Evolutionary conservation across 2,329 filamentous ascomycete genomes (phyloP).

Genomic region (Diaporthe batatas): DNA sequence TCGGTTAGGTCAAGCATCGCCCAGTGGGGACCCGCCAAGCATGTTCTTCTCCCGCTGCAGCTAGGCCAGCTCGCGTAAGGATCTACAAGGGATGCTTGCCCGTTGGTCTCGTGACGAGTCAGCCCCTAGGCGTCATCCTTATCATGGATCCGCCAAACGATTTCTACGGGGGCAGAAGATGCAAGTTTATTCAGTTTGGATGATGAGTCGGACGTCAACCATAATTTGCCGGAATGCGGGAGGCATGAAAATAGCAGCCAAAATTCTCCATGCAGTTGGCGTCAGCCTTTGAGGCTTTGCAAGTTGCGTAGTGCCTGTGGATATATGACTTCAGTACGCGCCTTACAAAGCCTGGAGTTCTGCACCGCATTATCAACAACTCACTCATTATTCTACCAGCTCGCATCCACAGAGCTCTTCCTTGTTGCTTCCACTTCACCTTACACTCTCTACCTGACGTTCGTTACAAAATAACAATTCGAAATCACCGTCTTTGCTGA

Average conservation of each 20-base stretch:
- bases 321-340: conserved; percentile 22
- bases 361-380: background rate
- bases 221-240: background rate
- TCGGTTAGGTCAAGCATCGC: conserved; percentile 13
- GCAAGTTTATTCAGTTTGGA: background rate
- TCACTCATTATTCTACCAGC: background rate
- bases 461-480: conserved; percentile 13
- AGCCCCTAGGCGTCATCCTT: conserved; percentile 28
- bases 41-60: conserved; percentile 5
- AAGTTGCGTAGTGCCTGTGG: conserved; percentile 9
- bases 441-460: conserved; percentile 20
- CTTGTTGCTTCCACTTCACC: background rate
- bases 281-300: conserved; percentile 10
- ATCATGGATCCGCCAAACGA: conserved; percentile 10
- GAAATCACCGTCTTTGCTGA: background rate
- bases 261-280: background rate
- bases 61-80: background rate
- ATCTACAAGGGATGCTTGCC: conserved; percentile 27
- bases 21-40: conserved; percentile 1
- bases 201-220: conserved; percentile 11
- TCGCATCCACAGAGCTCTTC: background rate
- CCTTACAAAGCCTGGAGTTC: background rate
- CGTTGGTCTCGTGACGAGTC: conserved; percentile 27
- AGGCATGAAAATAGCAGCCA: conserved; percentile 21
- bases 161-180: background rate